Evolutionary conservation across 2,329 filamentous ascomycete genomes (phyloP).

Genomic region (Endoconidiophora laricicola): DNA sequence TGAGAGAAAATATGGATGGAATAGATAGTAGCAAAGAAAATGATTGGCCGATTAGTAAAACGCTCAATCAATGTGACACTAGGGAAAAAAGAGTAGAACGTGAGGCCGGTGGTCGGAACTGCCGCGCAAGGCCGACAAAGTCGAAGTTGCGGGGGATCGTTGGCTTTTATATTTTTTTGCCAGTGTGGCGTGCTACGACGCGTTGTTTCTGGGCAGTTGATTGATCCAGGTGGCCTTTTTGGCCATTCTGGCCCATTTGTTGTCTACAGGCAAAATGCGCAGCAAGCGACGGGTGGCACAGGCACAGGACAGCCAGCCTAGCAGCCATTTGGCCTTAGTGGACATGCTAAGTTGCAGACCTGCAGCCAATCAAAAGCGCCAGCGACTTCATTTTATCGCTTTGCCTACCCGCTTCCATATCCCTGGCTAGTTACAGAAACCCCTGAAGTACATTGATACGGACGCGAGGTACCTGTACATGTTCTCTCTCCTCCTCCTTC

Average conservation of each 20-base stretch:
- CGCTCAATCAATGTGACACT: constrained; percentile 4
- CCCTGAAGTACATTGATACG: constrained; percentile 6
- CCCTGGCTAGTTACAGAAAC: constrained; percentile 5
- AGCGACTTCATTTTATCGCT: constrained; percentile 4
- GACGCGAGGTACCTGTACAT: constrained; percentile 5
- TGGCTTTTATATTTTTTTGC: constrained; percentile 13
- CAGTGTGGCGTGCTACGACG: constrained; percentile 11
- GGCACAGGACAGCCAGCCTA: neutral
- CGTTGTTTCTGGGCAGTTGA: constrained; percentile 1
- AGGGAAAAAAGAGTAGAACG: constrained; percentile 4
- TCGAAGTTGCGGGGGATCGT: constrained; percentile 9
- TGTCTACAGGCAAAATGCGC: neutral
- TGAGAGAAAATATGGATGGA: neutral
- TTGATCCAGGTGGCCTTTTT: neutral
- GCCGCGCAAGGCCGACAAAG: constrained; percentile 7
- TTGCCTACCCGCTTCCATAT: constrained; percentile 5
- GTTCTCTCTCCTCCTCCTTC: neutral
- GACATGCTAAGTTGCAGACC: neutral
- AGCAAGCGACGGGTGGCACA: constrained; percentile 1
- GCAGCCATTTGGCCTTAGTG: constrained; percentile 4
- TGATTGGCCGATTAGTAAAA: neutral
- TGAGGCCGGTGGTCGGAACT: constrained; percentile 12
- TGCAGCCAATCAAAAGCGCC: constrained; percentile 7
- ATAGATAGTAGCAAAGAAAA: constrained; percentile 1
- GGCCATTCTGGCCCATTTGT: neutral